phyloP scores from a whole-genome alignment of 1,284 basidiomycete genomes.

The Coniferiporia weirii region DNA sequence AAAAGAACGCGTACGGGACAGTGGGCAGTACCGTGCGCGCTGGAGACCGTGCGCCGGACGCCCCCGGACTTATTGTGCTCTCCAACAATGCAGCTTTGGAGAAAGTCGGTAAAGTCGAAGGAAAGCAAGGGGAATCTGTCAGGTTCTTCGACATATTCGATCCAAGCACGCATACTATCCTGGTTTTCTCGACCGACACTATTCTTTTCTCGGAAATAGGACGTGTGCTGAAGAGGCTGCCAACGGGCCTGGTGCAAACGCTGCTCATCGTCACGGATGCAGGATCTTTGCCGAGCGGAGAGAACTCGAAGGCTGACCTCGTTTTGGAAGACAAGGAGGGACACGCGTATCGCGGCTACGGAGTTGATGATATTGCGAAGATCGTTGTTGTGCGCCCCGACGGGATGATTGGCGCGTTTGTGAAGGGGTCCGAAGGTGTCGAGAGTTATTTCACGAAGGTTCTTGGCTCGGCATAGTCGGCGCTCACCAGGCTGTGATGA shows the following conservation, averaged over 20 bases:
- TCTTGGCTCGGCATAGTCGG: neutral
- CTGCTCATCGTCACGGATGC: neutral
- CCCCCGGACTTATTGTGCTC: conserved; percentile 12
- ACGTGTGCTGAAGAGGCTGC: neutral
- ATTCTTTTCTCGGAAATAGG: neutral
- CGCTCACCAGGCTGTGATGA: too few relatives aligned
- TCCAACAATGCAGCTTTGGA: neutral
- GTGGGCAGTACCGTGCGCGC: conserved; percentile 8
- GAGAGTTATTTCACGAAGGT: conserved; percentile 1
- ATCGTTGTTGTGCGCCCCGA: conserved; percentile 35
- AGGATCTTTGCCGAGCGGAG: neutral
- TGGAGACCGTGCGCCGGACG: conserved; percentile 23
- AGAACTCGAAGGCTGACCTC: conserved; percentile 21
- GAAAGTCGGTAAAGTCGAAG: neutral
- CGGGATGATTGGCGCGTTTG: conserved; percentile 19
- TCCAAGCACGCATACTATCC: conserved; percentile 16
- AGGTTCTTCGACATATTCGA: neutral
- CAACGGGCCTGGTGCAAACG: neutral
- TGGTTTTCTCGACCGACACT: conserved; percentile 13
- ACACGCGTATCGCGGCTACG: conserved; percentile 35
- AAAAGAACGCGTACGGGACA: conserved; percentile 7
- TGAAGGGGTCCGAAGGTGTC: neutral
- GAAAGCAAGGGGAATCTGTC: neutral
- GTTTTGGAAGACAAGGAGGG: conserved; percentile 34
- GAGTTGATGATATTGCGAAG: conserved; percentile 25